Base-by-base conservation (phyloP, 371 early-diverging fungal genomes). In the Apophysomyces sp. region DNA sequence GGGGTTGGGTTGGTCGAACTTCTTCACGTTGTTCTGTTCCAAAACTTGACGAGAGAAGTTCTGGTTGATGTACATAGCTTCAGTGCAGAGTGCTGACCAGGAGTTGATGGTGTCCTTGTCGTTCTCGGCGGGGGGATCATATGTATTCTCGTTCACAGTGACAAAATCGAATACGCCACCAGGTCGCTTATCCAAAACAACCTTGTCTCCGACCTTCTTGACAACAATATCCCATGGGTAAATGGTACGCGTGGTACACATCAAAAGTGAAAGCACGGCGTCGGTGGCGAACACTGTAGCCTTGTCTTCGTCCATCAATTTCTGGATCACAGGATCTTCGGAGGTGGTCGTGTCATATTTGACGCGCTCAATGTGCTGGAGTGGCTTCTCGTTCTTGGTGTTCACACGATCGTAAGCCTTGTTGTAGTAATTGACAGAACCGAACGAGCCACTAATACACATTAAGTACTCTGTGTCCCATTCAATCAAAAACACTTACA, bases 211-310 rank as follows among this genome's bases (percentile, higher is more conserved):
- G 27, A 86, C 81, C 69, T 95, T 93, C 72, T 89, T 93, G 64
- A 96, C 87, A 29, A 98, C 87, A 54, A 98, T 87, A 63, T 98
- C 99, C 97, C 97, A 98, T 18, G 97, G 94, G 73, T 94, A 93
- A 31, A 94, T 90, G 15, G 96, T 91, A 62, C 95, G 90, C 15
- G 94, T 84, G 12, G 95, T 83, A 66, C 94, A 91, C 98, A 98
- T 98, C 56, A 98, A 84, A 16, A 94, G 83, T 16, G 97, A 86
- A 29, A 98, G 77, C 24, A 98, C 90, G 44, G 87, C 74, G 74
- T 96, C 98, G 7, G 98, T 96, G 54, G 95, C 94, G 71, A 92
- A 92, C 3, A 98, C 94, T 34, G 83, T 86, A 52, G 86, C 88
- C 63, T 84, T 86, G 58, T 83, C 74, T 30, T 87, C 81, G 55